Conservation (phyloP, 2,329 filamentous ascomycete species). For the Amesomyces nigricolor region DNA sequence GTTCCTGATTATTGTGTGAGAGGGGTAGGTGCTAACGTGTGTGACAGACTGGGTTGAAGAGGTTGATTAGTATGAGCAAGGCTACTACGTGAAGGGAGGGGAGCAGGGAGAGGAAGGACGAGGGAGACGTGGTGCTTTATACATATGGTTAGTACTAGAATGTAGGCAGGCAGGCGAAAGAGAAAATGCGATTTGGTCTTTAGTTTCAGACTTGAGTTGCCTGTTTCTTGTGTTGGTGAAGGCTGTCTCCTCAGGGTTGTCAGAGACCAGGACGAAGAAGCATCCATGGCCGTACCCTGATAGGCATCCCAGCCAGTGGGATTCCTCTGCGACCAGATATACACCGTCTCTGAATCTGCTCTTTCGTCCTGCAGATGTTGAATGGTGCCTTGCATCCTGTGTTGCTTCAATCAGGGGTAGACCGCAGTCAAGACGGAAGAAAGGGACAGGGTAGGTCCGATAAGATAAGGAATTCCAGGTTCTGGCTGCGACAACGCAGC, state of each 20-base stretch:
- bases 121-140: background rate
- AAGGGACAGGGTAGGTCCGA: conserved; percentile 7
- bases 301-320: no score
- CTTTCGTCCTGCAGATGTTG: no score
- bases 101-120: background rate
- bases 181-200: conserved; percentile 9
- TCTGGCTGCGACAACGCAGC: conserved; percentile 11
- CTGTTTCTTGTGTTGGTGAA: no score
- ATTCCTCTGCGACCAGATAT: no score
- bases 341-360: no score
- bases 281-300: no score
- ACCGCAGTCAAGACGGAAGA: background rate
- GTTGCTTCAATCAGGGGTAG: background rate
- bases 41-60: conserved; percentile 64
- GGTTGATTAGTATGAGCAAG: conserved; percentile 73
- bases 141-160: conserved; percentile 5
- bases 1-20: no score
- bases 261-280: no score
- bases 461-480: conserved; percentile 22
- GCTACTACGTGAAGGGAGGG: conserved; percentile 51
- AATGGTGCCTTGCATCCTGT: background rate
- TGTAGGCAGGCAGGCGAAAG: conserved; percentile 6
- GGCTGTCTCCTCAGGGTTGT: no score
- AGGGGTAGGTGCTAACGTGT: conserved; percentile 35
- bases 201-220: background rate